Percentiles rank a stretch among this genome's conserved stretches.
These are phyloP conservation scores for Hymenoscyphus linearis DNA, from an alignment of 2,329 filamentous ascomycete genomes.

Conservation along the genomic window DNA sequence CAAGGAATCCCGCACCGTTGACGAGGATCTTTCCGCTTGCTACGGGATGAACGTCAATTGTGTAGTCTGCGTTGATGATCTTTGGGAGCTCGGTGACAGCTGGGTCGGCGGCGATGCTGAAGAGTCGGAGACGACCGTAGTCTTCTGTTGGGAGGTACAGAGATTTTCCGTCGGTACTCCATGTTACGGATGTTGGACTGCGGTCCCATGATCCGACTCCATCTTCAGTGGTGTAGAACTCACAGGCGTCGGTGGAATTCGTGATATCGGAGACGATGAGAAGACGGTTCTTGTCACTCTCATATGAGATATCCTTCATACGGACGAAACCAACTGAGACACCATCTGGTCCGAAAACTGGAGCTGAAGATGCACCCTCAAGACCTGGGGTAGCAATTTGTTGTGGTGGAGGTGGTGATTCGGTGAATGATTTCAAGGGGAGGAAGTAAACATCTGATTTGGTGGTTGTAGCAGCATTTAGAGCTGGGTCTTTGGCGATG, in stretches of 20 bases:
- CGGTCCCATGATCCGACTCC: constrained; percentile 56
- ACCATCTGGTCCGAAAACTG: constrained; percentile 69
- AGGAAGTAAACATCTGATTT: constrained; percentile 25
- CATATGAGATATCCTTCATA: constrained; percentile 71
- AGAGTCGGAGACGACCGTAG: constrained; percentile 54
- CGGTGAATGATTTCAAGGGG: constrained; percentile 21
- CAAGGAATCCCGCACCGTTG: constrained; percentile 58
- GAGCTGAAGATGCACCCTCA: constrained; percentile 33
- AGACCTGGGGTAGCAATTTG: constrained; percentile 19
- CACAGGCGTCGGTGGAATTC: constrained; percentile 48
- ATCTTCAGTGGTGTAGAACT: constrained; percentile 54
- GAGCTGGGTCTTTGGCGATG: constrained; percentile 54
- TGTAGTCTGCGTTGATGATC: constrained; percentile 12
- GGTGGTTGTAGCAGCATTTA: constrained; percentile 21
- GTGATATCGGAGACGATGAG: constrained; percentile 56
- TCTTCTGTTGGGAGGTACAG: constrained; percentile 68
- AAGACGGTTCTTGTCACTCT: constrained; percentile 68
- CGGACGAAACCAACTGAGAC: constrained; percentile 66
- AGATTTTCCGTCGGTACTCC: constrained; percentile 52
- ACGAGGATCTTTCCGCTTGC: constrained; percentile 44
- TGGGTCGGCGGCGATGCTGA: constrained; percentile 49
- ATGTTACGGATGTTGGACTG: constrained; percentile 47
- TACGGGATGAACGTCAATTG: constrained; percentile 10
- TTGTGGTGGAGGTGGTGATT: constrained; percentile 13
- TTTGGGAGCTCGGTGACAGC: constrained; percentile 10